Evolutionary conservation across 1,139 yeast species (phyloP), one percentile per base, ranked within the genome.

Genomic region (Scheffersomyces cryptocercus): DNA sequence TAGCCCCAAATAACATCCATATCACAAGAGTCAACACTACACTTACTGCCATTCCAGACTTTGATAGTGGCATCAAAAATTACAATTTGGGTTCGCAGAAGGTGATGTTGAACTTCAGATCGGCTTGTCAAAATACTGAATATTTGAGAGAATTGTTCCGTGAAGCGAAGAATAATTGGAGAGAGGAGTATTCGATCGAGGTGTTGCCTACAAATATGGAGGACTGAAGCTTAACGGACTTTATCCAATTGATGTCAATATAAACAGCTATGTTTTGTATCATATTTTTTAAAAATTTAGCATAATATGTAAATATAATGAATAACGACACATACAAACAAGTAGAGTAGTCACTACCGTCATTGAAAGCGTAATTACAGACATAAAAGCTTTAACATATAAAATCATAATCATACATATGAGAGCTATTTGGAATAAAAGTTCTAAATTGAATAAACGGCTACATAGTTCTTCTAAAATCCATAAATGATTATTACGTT

Each of bases 1-100:
- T 91, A 56, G 93, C 91, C 0, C 95, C 95, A 2, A 87, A 86
- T 55, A 87, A 87, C 59, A 77, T 84, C 39, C 88, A 85, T 59
- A 79, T 86, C 39, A 77, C 87, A 0, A 68, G 93, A 43, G 77
- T 83, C 11, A 81, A 84, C 51, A 61, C 75, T 0, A 54, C 60
- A 13, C 47, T 64, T 10, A 56, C 51, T 3, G 45, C 61, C 4
- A 52, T 56, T 11, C 55, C 65, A 8, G 73, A 67, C 37, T 53
- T 50, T 36, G 71, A 66, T 26, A 53, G 44, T 32, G 59, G 53
- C 37, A 43, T 63, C 11, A 71, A 65, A 45, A 59, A 64, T 3
- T 61, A 60, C 45, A 61, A 63, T 47, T 59, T 82, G 39, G 89
- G 85, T 56, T 81, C 95, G 0, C 95, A 87, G 56, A 70, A 77